Conservation (phyloP, 2,329 filamentous ascomycete species). For the Clathrospora elynae region DNA sequence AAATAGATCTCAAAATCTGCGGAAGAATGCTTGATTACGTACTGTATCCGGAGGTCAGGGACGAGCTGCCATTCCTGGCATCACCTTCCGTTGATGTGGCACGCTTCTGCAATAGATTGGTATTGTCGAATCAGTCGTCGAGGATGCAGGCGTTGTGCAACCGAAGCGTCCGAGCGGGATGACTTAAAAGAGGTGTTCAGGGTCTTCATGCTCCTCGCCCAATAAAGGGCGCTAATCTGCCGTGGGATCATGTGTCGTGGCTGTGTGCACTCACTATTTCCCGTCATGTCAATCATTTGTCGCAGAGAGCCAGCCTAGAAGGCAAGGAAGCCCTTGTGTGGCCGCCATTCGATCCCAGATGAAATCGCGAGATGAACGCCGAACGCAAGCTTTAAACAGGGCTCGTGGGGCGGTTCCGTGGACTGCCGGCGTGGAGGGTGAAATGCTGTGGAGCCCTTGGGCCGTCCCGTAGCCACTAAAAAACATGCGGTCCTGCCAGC, state of each 20-base stretch:
- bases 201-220: too few relatives aligned
- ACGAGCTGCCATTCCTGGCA: conserved; percentile 3
- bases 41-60: neutral
- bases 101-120: neutral
- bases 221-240: too few relatives aligned
- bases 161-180: neutral
- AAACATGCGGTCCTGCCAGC: neutral
- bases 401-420: neutral
- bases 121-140: neutral
- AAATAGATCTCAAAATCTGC: neutral
- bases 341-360: too few relatives aligned
- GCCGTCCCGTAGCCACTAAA: conserved; percentile 3
- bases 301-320: too few relatives aligned
- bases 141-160: neutral
- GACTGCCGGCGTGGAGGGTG: neutral
- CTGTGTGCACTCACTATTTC: too few relatives aligned
- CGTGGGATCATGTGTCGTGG: too few relatives aligned
- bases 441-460: neutral
- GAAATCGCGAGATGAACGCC: too few relatives aligned
- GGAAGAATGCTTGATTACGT: neutral
- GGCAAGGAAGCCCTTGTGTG: too few relatives aligned
- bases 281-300: too few relatives aligned
- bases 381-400: neutral
- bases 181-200: too few relatives aligned
- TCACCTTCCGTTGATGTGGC: neutral